Conservation (phyloP, 768 basidiomycete species). For the Phaeotremella fagi region DNA sequence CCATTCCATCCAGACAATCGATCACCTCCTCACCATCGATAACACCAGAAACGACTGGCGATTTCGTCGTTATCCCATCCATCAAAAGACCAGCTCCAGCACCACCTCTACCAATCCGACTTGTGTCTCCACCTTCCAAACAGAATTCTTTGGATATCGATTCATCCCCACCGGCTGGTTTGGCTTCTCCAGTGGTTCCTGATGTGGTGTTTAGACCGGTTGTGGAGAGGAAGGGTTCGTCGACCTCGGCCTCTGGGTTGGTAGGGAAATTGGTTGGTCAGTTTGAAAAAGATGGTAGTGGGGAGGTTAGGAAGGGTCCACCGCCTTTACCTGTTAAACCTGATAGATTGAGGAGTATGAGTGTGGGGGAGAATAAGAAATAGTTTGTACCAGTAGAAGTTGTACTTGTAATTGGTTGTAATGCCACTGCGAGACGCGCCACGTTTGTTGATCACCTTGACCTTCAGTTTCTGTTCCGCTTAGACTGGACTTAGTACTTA, state of each 20-base stretch:
- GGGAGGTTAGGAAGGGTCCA: too few relatives aligned
- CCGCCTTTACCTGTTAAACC: slow-evolving; percentile 7
- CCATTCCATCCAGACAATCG: slow-evolving; percentile 2
- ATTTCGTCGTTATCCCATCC: slow-evolving; percentile 10
- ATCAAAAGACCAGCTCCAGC: background rate
- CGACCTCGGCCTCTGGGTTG: too few relatives aligned
- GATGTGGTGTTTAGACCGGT: slow-evolving; percentile 3
- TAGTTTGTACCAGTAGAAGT: too few relatives aligned
- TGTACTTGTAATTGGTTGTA: too few relatives aligned
- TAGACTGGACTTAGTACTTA: too few relatives aligned
- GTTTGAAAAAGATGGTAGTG: too few relatives aligned
- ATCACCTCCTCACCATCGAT: slow-evolving; percentile 12
- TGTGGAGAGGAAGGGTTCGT: too few relatives aligned
- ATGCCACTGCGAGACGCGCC: too few relatives aligned
- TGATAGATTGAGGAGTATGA: background rate
- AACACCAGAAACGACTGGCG: slow-evolving; percentile 32
- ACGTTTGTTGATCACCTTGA: too few relatives aligned
- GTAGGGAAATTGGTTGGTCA: too few relatives aligned
- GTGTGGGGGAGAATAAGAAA: too few relatives aligned
- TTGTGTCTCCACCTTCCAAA: background rate
- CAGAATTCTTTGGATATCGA: slow-evolving; percentile 22
- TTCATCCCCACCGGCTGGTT: slow-evolving; percentile 19
- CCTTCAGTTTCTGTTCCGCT: too few relatives aligned
- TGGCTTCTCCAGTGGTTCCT: slow-evolving; percentile 17
- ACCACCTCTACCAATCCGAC: background rate